phyloP scores from a whole-genome alignment of 2,329 filamentous ascomycete genomes.

The Botrytis cinerea region DNA sequence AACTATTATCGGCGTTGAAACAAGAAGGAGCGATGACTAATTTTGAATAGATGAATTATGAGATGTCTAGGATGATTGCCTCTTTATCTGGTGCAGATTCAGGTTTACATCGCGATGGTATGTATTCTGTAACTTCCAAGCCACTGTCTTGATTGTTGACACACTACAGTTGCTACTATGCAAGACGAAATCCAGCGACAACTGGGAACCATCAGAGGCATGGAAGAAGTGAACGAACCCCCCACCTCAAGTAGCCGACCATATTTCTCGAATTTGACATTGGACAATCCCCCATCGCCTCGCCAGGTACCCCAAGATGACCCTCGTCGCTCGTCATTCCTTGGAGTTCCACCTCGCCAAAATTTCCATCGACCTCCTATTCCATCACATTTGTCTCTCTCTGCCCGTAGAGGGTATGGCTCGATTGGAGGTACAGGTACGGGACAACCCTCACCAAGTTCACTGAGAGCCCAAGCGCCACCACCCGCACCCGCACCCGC shows the following conservation, averaged over 20 bases:
- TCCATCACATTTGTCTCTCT: constrained; percentile 77
- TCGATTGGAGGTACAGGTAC: constrained; percentile 75
- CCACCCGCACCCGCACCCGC: constrained; percentile 50
- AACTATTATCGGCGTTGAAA: constrained; percentile 26
- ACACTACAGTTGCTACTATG: constrained; percentile 52
- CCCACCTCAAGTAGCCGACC: constrained; percentile 64
- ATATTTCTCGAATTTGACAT: constrained; percentile 60
- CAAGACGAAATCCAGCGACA: constrained; percentile 64
- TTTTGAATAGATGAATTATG: constrained; percentile 73
- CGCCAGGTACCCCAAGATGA: constrained; percentile 87
- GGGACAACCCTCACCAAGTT: constrained; percentile 70
- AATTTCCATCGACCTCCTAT: constrained; percentile 76
- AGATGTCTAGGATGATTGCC: constrained; percentile 74
- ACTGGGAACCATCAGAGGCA: constrained; percentile 55
- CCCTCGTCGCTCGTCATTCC: constrained; percentile 69
- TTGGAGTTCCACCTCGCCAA: constrained; percentile 49
- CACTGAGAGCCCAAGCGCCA: constrained; percentile 66
- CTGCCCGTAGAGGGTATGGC: constrained; percentile 72
- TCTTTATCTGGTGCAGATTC: constrained; percentile 74
- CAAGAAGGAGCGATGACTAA: constrained; percentile 31
- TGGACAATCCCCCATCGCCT: constrained; percentile 81
- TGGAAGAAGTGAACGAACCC: constrained; percentile 68
- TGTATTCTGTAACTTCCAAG: constrained; percentile 42
- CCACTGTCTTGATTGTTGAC: constrained; percentile 35
- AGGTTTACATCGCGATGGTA: constrained; percentile 79